phyloP scores from a whole-genome alignment of 495 filamentous ascomycete genomes.

The Letharia columbiana region DNA sequence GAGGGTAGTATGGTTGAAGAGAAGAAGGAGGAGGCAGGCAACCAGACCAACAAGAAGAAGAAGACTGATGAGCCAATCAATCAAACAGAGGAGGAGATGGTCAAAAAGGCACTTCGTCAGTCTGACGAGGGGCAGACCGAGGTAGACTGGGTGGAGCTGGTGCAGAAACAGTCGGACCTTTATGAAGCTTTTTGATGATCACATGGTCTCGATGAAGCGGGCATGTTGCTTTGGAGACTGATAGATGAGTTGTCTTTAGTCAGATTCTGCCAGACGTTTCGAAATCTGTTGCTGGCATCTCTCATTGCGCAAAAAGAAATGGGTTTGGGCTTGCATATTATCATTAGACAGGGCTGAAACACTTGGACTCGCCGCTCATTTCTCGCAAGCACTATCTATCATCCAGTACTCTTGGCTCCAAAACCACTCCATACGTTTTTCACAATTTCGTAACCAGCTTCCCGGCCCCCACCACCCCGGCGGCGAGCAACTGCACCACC shows the following conservation, averaged over 20 bases:
- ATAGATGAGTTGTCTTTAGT: background rate
- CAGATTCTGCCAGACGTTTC: background rate
- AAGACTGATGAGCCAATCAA: background rate
- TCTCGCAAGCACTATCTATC: background rate
- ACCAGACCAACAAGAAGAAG: too few relatives aligned
- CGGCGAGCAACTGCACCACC: slow-evolving; percentile 24
- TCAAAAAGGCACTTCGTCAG: background rate
- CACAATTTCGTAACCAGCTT: slow-evolving; percentile 22
- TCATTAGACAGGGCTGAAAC: background rate
- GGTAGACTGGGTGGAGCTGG: background rate
- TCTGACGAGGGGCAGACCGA: background rate
- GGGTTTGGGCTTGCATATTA: background rate
- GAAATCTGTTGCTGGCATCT: background rate
- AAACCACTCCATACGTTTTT: background rate
- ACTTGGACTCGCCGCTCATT: background rate
- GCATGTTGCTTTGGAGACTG: background rate
- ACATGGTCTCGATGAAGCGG: background rate
- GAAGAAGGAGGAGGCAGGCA: background rate
- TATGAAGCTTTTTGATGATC: background rate
- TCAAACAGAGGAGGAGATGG: background rate
- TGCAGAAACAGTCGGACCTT: background rate
- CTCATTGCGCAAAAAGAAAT: background rate
- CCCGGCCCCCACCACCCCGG: slow-evolving; percentile 21
- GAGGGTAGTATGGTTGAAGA: background rate
- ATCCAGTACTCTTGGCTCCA: background rate